Evolutionary conservation across 768 basidiomycete genomes (phyloP), one percentile per base, ranked within the genome.

Genomic region (Leccinum arenicola): DNA sequence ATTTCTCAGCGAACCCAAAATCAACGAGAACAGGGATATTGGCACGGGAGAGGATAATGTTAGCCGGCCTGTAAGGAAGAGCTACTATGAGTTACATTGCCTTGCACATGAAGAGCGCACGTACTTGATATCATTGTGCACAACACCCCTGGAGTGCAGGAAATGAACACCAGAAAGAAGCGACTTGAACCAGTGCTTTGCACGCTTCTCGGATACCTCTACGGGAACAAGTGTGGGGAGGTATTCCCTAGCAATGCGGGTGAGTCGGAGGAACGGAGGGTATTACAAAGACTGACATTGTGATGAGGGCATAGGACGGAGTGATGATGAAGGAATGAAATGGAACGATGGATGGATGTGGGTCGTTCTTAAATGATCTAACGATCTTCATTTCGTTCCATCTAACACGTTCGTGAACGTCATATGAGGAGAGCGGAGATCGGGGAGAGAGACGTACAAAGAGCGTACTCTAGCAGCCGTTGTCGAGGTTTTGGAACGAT

Each of bases 311-410:
- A 73, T 90, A 95, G 29, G 86, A 89, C 5, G 93, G 91, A 0
- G 93, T 93, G 64, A 95, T 91, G 70, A 96, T 88, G 80, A 98
- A 98, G 4, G 91, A 89, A 68, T 95, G 88, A 75, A 98, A 98
- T 11, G 86, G 84, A 61, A 98, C 90, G 74, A 98, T 89, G 61
- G 91, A 91, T 0, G 94, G 95, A 70, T 98, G 96, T 9, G 88
- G 85, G 66, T 93, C 88, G 49, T 85, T 76, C 76, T 89, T 90
- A 73, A 98, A 85, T 11, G 86, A 78, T 65, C 91, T 82, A 59
- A 98, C 86, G 66, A 95, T 89, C 81, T 96, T 96, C 94, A 95
- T 95, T 78, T 98, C 95, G 69, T 95, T 95, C 95, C 95, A 94
- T 77, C 91, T 93, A n/a, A 50, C 33, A 23, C 3, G 49, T 35